Conservation (phyloP, 805 yeast species). For the Sugiyamaella mastotermitis region DNA sequence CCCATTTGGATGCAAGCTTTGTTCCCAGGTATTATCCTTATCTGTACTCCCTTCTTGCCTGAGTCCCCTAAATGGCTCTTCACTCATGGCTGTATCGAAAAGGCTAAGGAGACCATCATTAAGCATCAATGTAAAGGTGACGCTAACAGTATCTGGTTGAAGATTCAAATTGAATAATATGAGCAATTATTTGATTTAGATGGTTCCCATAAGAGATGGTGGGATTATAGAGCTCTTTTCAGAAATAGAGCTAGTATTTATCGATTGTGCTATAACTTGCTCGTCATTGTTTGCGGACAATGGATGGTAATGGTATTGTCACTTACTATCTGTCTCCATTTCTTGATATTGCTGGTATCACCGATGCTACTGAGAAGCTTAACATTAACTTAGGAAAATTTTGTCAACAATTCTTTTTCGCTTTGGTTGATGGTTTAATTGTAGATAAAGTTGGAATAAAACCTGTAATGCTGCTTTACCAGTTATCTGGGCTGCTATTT, state of each 20-base stretch:
- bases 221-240: conserved; percentile 15
- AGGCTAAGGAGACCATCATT: conserved; percentile 9
- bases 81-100: conserved; percentile 9
- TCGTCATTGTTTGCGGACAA: no score
- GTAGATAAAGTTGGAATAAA: conserved; percentile 27
- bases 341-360: conserved; percentile 14
- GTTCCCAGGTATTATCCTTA: conserved; percentile 8
- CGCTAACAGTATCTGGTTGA: conserved; percentile 5
- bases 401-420: conserved; percentile 10
- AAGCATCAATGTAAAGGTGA: conserved; percentile 10
- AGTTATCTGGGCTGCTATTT: conserved; percentile 14
- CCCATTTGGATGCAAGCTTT: conserved; percentile 15
- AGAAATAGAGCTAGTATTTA: conserved; percentile 7
- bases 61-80: conserved; percentile 17
- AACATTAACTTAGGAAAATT: conserved; percentile 11
- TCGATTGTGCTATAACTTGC: conserved; percentile 12
- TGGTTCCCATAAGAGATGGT: conserved; percentile 10
- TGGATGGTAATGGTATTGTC: no score
- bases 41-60: conserved; percentile 8
- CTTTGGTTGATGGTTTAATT: conserved; percentile 17
- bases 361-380: conserved; percentile 6
- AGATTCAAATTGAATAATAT: conserved; percentile 4
- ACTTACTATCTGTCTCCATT: conserved; percentile 12
- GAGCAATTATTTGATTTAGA: conserved; percentile 9
- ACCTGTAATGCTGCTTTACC: conserved; percentile 10